Evolutionary conservation across 1,139 yeast genomes (phyloP).

Genomic region (Sugiyamaella pinicola): DNA sequence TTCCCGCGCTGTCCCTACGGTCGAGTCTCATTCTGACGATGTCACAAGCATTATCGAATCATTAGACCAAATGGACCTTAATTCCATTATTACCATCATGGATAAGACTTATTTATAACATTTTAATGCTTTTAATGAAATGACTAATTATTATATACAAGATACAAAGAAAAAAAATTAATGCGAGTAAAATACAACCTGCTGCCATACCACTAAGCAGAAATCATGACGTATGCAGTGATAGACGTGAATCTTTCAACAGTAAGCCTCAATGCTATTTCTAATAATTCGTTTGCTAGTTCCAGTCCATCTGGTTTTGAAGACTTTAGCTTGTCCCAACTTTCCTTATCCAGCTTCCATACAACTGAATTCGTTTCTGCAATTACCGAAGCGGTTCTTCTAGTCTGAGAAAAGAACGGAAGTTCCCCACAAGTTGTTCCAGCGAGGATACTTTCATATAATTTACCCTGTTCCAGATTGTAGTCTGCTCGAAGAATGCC

Average conservation of each 20-base stretch:
- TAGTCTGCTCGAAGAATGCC: constrained; percentile 72
- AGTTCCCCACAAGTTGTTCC: constrained; percentile 87
- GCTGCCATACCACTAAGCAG: constrained; percentile 27
- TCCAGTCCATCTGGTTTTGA: constrained; percentile 50
- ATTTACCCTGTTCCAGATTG: constrained; percentile 56
- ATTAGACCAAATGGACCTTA: constrained; percentile 2
- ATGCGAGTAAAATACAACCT: background rate
- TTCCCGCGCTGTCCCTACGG: background rate
- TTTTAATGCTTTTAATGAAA: background rate
- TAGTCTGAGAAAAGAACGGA: constrained; percentile 51
- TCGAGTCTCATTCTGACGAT: background rate
- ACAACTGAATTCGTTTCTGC: constrained; percentile 61
- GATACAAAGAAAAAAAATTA: background rate
- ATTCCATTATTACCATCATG: background rate
- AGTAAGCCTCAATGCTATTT: constrained; percentile 64
- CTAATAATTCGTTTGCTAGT: constrained; percentile 68
- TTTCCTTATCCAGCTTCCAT: constrained; percentile 65
- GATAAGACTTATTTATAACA: constrained; percentile 7
- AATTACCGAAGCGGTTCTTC: constrained; percentile 44
- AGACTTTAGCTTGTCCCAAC: constrained; percentile 48
- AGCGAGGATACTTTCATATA: constrained; percentile 81
- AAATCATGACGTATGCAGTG: constrained; percentile 39
- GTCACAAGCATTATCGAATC: constrained; percentile 2
- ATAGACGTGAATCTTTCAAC: constrained; percentile 67
- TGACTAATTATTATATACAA: constrained; percentile 12